A percentile compares a stretch with the other conserved stretches of the same genome.
These are phyloP conservation scores for Hypomontagnella monticulosa DNA, from an alignment of 495 filamentous ascomycete species.

Conservation along the genomic window DNA sequence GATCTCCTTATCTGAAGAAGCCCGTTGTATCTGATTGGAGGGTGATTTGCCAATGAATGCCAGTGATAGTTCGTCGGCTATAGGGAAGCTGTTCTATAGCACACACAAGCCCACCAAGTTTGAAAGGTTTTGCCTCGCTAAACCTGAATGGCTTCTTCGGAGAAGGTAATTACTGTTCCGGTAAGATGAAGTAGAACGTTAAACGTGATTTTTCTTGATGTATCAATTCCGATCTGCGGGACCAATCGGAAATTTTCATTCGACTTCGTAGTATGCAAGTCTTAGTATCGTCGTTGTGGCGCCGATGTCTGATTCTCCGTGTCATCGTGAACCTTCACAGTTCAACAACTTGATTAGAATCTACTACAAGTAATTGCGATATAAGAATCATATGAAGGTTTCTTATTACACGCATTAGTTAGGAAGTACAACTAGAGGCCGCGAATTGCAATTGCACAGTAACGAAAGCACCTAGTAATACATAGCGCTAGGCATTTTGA, in stretches of 20 bases:
- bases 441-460: too few species aligned
- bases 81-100: neutral
- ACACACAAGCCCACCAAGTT: neutral
- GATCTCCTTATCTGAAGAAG: constrained; percentile 25
- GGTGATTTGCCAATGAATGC: constrained; percentile 2
- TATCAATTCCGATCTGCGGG: constrained; percentile 26
- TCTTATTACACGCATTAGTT: too few species aligned
- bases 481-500: neutral
- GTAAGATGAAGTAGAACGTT: constrained; percentile 10
- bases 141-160: neutral
- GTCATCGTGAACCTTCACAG: constrained; percentile 26
- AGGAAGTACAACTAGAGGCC: too few species aligned
- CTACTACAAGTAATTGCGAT: neutral
- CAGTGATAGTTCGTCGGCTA: neutral
- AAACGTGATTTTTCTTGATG: constrained; percentile 18
- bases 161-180: neutral
- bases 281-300: constrained; percentile 19
- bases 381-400: neutral
- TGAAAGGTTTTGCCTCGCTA: neutral
- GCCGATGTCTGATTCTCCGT: constrained; percentile 24
- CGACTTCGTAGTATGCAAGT: constrained; percentile 33
- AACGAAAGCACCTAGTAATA: too few species aligned
- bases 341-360: constrained; percentile 10
- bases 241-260: constrained; percentile 42
- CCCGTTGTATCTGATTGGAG: constrained; percentile 34